Evolutionary conservation across 202 grass and related monocot genomes (phyloP), one percentile per base, ranked within the genome.

Genomic region (Thinopyrum obtusiflorum): DNA sequence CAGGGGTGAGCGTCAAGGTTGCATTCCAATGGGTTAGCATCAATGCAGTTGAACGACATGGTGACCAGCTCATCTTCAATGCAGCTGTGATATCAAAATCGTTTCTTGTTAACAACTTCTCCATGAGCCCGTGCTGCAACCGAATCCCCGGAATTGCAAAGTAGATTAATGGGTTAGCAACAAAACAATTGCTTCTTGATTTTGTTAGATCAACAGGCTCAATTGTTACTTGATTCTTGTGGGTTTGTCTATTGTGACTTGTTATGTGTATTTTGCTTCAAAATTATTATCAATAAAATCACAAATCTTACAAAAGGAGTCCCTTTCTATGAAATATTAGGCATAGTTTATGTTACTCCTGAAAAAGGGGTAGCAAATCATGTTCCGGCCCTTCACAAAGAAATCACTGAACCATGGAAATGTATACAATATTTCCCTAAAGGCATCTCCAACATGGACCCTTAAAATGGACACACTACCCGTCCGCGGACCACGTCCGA

Each of bases 1-100:
- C 69, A 9, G 89, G 92, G 2, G 84, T 94, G 69, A 94, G 73
- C 23, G 87, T 94, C 10, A 87, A 87, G 67, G 11, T 87, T 32
- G 27, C 86, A 7, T 65, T 89, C n/a, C 10, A 83, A 4, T 85
- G 78, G 87, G 35, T 94, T 21, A 84, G 81, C 8, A 83, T 94
- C 37, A 70, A 24, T 0, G 47, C 85, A 31, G 73, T 91, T 23
- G 65, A 87, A 63, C 61, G 82, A 18, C 67, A 8, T 3, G 61
- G 78, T 25, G 61, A 65, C 10, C 15, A 47, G 3, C 24, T 65
- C 10, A 31, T 7, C 5, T 66, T 80, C 37, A 3, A n/a, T 0
- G 25, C 61, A 20, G 17, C 17, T 3, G 2, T 44, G 9, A 4
- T 65, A 7, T 31, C 78, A 0, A 66, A 65, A 40, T 46, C 17